Conservation (phyloP, 2,329 filamentous ascomycete genomes). For the Colletotrichum agaves region DNA sequence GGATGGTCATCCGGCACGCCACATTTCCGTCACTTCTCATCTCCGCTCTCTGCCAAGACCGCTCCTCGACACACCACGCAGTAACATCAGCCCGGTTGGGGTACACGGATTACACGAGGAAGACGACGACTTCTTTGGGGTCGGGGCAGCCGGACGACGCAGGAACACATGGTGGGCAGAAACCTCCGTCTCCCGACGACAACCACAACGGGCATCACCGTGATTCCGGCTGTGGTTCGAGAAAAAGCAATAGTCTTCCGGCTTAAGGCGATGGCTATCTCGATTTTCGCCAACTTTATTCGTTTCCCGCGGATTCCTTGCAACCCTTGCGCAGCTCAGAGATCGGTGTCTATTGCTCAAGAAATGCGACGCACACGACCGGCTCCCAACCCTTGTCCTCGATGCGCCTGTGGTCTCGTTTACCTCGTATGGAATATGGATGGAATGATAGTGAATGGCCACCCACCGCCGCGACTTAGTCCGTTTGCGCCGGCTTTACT, state of each 20-base stretch:
- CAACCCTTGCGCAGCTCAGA: not conserved
- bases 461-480: constrained; percentile 28
- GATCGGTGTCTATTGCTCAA: not conserved
- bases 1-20: constrained; percentile 25
- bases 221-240: constrained; percentile 3
- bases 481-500: constrained; percentile 30
- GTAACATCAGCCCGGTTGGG: not conserved
- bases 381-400: not conserved
- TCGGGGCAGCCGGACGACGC: constrained; percentile 1
- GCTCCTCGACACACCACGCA: not conserved
- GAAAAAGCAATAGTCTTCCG: constrained; percentile 5
- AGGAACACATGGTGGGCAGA: constrained; percentile 15
- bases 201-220: not conserved
- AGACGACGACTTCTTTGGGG: not conserved
- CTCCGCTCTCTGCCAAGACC: constrained; percentile 24
- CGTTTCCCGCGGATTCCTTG: constrained; percentile 13
- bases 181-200: constrained; percentile 8
- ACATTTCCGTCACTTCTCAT: constrained; percentile 26
- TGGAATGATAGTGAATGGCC: constrained; percentile 16
- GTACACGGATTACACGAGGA: not conserved
- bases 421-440: too few relatives aligned
- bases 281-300: constrained; percentile 1
- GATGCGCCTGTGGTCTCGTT: constrained; percentile 17
- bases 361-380: constrained; percentile 14
- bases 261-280: not conserved